Evolutionary conservation across 768 basidiomycete genomes (phyloP).

Genomic region (Psilocybe cyanescens): DNA sequence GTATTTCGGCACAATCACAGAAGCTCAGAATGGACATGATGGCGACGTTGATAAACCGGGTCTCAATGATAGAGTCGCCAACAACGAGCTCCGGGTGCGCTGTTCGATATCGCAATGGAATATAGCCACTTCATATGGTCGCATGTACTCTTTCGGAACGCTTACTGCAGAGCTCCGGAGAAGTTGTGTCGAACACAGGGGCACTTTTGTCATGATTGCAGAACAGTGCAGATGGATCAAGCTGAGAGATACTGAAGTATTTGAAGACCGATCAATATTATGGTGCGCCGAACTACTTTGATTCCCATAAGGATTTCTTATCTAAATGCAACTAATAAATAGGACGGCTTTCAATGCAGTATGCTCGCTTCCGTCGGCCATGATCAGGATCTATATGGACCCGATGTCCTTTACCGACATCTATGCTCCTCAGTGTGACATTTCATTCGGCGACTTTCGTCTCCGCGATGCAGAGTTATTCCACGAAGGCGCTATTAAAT

Average conservation of each 20-base stretch:
- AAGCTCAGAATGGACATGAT: constrained; percentile 8
- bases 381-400: constrained; percentile 29
- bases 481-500: constrained; percentile 28
- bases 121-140: constrained; percentile 32
- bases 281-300: neutral
- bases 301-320: neutral
- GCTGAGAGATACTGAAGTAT: neutral
- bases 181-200: constrained; percentile 38
- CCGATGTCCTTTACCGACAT: constrained; percentile 38
- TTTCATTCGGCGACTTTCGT: constrained; percentile 46
- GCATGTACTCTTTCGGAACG: constrained; percentile 43
- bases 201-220: constrained; percentile 43
- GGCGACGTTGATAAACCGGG: constrained; percentile 14
- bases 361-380: constrained; percentile 31
- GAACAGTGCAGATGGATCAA: constrained; percentile 40
- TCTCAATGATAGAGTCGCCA: constrained; percentile 14
- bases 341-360: constrained; percentile 25
- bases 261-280: neutral
- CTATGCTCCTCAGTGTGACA: constrained; percentile 37
- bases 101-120: constrained; percentile 36
- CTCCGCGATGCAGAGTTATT: constrained; percentile 46
- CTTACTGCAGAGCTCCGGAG: constrained; percentile 42
- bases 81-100: constrained; percentile 37
- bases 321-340: neutral
- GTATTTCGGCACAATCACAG: constrained; percentile 27